These are phyloP conservation scores for Gonium pectorale DNA, from an alignment of 139 green algal species.

Conservation along the genomic window DNA sequence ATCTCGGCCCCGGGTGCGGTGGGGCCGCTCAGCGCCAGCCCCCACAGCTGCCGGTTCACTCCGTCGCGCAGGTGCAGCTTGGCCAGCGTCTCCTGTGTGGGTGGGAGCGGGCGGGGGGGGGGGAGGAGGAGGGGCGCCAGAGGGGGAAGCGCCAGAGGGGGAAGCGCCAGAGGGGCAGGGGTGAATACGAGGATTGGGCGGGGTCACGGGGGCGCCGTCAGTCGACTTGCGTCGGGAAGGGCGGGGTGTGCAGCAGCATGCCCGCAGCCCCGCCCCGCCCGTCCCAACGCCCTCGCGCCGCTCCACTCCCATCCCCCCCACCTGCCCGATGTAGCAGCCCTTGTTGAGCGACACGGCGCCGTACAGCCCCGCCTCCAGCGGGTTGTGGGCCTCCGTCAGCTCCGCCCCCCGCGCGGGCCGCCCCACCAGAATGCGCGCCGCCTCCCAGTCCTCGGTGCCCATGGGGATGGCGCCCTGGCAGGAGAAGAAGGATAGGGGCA, in stretches of 20 bases:
- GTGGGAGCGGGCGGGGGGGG: not conserved
- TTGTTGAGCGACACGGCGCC: slow-evolving; percentile 79
- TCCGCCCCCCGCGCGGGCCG: slow-evolving; percentile 71
- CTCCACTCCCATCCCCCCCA: not conserved
- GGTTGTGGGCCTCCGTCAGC: slow-evolving; percentile 75
- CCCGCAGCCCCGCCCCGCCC: not conserved
- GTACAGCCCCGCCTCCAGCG: slow-evolving; percentile 85
- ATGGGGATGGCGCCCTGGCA: slow-evolving; percentile 77
- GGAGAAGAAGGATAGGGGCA: not conserved
- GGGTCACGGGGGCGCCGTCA: not conserved
- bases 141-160: too few species aligned
- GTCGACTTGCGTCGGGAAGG: not conserved
- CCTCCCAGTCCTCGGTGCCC: slow-evolving; percentile 80
- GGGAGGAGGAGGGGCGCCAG: not conserved
- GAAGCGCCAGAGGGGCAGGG: too few species aligned
- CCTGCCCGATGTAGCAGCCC: slow-evolving; percentile 64
- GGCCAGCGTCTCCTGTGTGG: slow-evolving; percentile 77
- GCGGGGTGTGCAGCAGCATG: not conserved
- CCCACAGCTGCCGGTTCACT: slow-evolving; percentile 80
- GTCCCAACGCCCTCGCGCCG: not conserved
- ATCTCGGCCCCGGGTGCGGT: slow-evolving; percentile 54
- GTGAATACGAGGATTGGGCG: too few species aligned
- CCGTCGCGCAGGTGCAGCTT: slow-evolving; percentile 75
- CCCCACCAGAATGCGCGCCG: slow-evolving; percentile 71
- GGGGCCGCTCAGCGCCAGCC: slow-evolving; percentile 59